A percentile compares a stretch with the other conserved stretches of the same genome.
Conservation (phyloP, 106 monocot genomes). For the Xerophyta viscosa region DNA sequence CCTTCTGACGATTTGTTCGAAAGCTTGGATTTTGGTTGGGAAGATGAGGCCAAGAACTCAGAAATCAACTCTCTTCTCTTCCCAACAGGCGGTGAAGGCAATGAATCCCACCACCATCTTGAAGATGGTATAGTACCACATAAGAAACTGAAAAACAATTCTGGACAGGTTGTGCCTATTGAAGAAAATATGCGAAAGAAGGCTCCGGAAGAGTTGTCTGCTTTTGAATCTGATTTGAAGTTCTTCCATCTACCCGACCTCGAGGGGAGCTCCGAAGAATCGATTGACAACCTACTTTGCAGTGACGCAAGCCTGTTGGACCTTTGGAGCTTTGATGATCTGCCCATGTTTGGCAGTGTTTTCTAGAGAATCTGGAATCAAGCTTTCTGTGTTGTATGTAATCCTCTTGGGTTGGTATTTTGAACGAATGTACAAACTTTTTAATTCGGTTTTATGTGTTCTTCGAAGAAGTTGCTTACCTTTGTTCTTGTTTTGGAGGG, state of each 20-base stretch:
- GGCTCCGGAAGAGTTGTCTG: constrained; percentile 21
- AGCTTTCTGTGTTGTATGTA: neutral
- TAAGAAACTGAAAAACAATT: constrained; percentile 28
- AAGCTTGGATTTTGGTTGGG: constrained; percentile 8
- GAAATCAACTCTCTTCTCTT: constrained; percentile 16
- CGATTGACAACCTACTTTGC: constrained; percentile 22
- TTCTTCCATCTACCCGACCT: constrained; percentile 24
- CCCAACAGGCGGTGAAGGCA: neutral
- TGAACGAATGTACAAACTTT: too few species aligned
- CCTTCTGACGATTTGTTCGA: constrained; percentile 9
- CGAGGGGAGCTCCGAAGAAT: constrained; percentile 14
- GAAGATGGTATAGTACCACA: constrained; percentile 8
- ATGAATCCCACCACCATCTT: neutral
- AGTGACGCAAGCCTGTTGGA: constrained; percentile 19
- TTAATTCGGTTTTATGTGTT: too few species aligned
- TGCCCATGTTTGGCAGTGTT: constrained; percentile 10
- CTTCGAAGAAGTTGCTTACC: too few species aligned
- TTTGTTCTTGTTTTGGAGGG: constrained; percentile 3
- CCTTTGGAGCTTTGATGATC: constrained; percentile 45
- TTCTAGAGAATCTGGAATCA: neutral
- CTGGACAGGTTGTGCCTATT: constrained; percentile 12
- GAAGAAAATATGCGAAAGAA: constrained; percentile 11
- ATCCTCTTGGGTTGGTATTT: neutral
- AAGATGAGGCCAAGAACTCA: constrained; percentile 9
- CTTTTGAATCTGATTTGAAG: constrained; percentile 25